These are phyloP conservation scores for Sarocladium strictum DNA, from an alignment of 2,329 filamentous ascomycete species.

Conservation along the genomic window DNA sequence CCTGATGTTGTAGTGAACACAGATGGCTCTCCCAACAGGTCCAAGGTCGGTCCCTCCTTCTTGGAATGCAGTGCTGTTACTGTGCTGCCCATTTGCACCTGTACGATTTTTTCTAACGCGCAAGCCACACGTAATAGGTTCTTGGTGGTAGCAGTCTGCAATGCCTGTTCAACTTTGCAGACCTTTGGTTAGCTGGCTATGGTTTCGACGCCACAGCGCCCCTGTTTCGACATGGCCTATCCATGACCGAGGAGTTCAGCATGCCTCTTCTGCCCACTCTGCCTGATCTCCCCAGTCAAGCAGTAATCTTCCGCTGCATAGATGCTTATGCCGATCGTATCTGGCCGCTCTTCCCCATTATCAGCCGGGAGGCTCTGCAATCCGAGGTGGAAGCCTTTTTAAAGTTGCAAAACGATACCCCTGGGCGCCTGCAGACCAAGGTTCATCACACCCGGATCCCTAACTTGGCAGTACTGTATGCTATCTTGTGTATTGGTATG, in stretches of 20 bases:
- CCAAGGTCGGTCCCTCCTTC: neutral
- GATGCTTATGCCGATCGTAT: neutral
- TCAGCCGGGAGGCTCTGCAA: neutral
- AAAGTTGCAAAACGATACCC: neutral
- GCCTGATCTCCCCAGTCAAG: neutral
- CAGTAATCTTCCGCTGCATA: neutral
- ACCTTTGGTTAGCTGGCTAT: conserved; percentile 1
- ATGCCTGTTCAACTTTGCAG: conserved; percentile 2
- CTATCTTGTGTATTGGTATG: neutral
- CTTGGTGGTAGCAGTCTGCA: neutral
- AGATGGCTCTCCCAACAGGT: neutral
- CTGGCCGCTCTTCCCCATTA: neutral
- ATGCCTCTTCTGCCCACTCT: neutral
- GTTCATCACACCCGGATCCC: neutral
- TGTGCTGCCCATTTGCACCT: neutral
- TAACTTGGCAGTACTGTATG: neutral
- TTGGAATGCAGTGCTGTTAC: neutral
- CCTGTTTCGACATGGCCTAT: neutral
- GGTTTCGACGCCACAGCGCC: conserved; percentile 1
- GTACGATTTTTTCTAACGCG: neutral
- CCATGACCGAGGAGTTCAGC: neutral
- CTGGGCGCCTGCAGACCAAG: neutral
- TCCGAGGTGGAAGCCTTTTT: neutral
- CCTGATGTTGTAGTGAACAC: neutral
- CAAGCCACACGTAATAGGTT: neutral